Conservation (phyloP, 2,329 filamentous ascomycete genomes). For the Mollisiaceae sp. region DNA sequence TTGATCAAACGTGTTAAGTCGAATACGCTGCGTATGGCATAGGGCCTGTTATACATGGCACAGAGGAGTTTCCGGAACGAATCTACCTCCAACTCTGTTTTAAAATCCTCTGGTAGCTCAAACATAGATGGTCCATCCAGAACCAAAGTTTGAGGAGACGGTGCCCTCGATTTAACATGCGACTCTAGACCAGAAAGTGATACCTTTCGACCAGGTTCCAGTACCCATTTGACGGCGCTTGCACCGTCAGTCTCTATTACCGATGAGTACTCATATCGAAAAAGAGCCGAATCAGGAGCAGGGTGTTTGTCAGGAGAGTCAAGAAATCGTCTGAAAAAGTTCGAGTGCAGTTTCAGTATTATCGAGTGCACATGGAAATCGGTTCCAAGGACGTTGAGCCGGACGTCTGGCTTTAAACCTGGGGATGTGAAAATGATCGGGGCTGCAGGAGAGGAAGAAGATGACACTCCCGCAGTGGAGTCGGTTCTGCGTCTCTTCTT, state of each 20-base stretch:
- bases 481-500: neutral
- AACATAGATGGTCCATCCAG: no score
- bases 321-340: constrained; percentile 24
- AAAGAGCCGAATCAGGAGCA: neutral
- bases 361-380: constrained; percentile 23
- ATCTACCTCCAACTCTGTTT: no score
- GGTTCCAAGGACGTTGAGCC: constrained; percentile 15
- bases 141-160: no score
- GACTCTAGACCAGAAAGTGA: neutral
- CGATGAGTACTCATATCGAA: constrained; percentile 11
- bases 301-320: constrained; percentile 24
- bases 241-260: neutral
- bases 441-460: neutral
- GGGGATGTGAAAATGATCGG: neutral
- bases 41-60: no score
- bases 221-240: neutral
- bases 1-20: constrained; percentile 5
- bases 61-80: no score
- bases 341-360: constrained; percentile 22
- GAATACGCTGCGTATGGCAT: no score
- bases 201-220: neutral
- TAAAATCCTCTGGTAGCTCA: no score
- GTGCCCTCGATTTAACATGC: no score
- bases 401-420: constrained; percentile 12
- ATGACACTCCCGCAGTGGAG: neutral